Evolutionary conservation across 2,329 filamentous ascomycete genomes (phyloP), one percentile per base, ranked within the genome.

Genomic region (Fulvia fulva): DNA sequence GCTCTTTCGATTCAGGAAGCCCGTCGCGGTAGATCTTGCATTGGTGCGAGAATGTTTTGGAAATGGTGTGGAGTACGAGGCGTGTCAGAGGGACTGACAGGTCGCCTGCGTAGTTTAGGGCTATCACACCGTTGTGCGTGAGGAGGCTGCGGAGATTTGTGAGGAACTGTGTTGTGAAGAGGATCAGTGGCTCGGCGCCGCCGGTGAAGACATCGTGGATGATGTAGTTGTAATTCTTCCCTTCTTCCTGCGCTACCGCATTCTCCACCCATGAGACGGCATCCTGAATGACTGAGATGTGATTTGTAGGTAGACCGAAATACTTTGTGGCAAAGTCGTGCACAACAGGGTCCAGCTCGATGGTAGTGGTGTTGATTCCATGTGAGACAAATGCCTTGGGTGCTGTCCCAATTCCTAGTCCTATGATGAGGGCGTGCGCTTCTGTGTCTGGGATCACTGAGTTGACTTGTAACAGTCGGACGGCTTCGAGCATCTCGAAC

Each of bases 191-290:
- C 73, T 97, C 94, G 0, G 91, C 92, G 53, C 94, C 94, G 23
- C 94, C 94, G 0, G 94, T 99, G 73, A 99, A 99, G 23, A 99
- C 94, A 67, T 99, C 94, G 73, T 99, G 94, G 55, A 99, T 82
- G 69, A 99, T 94, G 77, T 96, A 97, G 76, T 97, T 88, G 73
- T 88, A 99, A 25, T 49, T 49, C 32, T 37, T 47, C 2, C 26
- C n/a, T 2, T 46, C 51, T 3, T 51, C 2, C 1, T 46, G 43
- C 4, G 32, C 16, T 19, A 30, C 74, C 19, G 85, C 82, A 73
- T 86, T 75, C 11, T 57, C 53, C 7, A 87, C 82, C 69, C 83
- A 96, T n/a, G 77, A 76, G 2, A 91, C 85, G 0, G 94, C 94
- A 67, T 99, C 91, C 52, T 87, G 83, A 62, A 97, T 87, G 54